phyloP scores from a whole-genome alignment of 116 monocot species.

The Thalassia testudinum region DNA sequence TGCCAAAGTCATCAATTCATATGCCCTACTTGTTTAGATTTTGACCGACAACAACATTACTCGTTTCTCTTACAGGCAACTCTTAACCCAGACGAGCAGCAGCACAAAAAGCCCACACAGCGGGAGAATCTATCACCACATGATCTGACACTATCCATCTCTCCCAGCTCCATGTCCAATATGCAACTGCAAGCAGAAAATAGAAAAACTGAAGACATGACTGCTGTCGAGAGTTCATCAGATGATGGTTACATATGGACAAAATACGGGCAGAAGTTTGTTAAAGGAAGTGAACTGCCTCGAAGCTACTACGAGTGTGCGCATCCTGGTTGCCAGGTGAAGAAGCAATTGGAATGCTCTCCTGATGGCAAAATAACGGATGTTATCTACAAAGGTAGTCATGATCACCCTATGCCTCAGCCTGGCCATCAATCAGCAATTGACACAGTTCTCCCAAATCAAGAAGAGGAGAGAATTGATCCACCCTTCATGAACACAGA shows the following conservation, averaged over 20 bases:
- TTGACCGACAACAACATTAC: too few relatives aligned
- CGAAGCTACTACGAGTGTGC: constrained; percentile 98
- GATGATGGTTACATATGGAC: constrained; percentile 99
- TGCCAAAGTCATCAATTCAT: too few relatives aligned
- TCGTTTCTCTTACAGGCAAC: too few relatives aligned
- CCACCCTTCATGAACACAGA: constrained; percentile 17
- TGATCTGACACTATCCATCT: too few relatives aligned
- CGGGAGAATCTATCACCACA: too few relatives aligned
- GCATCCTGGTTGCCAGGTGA: constrained; percentile 86
- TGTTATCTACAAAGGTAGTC: constrained; percentile 77
- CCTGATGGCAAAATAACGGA: constrained; percentile 90
- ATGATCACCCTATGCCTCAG: constrained; percentile 92
- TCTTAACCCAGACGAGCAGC: too few relatives aligned
- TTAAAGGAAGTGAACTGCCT: constrained; percentile 94
- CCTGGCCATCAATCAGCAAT: constrained; percentile 44
- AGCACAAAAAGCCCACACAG: too few relatives aligned
- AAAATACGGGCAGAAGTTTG: constrained; percentile 97
- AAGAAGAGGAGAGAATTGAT: constrained; percentile 47
- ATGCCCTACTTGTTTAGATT: too few relatives aligned
- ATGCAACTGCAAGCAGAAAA: too few relatives aligned
- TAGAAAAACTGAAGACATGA: neutral
- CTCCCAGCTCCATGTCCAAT: too few relatives aligned
- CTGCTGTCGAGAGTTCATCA: constrained; percentile 31
- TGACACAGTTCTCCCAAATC: constrained; percentile 30
- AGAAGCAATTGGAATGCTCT: constrained; percentile 87